phyloP scores from a whole-genome alignment of 2,329 filamentous ascomycete species.

The Ceratocystis albifundus region DNA sequence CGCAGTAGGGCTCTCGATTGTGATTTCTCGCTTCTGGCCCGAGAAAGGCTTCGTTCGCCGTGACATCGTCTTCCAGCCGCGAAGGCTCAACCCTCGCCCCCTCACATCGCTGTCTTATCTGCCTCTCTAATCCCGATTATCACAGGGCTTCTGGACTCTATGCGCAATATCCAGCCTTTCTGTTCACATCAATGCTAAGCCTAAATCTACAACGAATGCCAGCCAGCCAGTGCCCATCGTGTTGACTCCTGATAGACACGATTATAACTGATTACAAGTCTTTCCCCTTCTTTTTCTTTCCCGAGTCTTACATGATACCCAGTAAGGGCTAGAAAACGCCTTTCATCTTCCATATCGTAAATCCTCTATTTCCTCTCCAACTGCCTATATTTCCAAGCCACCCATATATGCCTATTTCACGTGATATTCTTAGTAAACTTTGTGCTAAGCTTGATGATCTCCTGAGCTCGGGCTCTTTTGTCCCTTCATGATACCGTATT shows the following conservation, averaged over 20 bases:
- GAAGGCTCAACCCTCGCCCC: no score
- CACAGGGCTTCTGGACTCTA: no score
- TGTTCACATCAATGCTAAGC: neutral
- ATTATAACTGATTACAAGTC: neutral
- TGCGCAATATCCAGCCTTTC: no score
- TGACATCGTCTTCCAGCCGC: no score
- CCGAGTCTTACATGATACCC: neutral
- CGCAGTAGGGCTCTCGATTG: no score
- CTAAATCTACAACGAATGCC: neutral
- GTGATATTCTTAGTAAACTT: neutral
- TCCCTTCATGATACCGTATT: neutral
- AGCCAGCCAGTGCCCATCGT: neutral
- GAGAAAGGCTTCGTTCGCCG: no score
- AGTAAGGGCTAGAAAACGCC: neutral
- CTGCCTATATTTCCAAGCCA: neutral
- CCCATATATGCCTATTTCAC: neutral
- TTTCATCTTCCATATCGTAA: no score
- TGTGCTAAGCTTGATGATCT: neutral
- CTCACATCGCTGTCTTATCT: no score
- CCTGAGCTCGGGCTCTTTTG: neutral
- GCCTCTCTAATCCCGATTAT: no score
- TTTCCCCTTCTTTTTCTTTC: neutral
- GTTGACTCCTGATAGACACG: neutral
- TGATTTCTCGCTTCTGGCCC: no score
- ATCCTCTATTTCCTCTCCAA: neutral